Evolutionary conservation across 257 asterid genomes (phyloP).

Genomic region (Solanum habrochaites): DNA sequence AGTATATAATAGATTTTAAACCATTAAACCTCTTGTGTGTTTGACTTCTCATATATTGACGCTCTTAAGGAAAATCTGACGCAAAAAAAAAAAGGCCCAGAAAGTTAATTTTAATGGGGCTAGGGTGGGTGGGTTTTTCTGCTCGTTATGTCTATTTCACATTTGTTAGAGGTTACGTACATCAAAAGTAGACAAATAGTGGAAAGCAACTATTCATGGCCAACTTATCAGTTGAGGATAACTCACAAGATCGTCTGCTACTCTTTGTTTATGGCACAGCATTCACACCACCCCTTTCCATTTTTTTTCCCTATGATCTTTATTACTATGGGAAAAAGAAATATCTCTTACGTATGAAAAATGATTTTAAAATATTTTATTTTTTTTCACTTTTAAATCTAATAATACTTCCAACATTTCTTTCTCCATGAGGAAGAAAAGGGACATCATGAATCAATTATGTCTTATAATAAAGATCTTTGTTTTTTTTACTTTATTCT

Average conservation of each 20-base stretch:
- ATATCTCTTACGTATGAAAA: background rate
- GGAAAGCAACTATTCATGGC: background rate
- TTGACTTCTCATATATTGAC: too few species aligned
- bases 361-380: too few species aligned
- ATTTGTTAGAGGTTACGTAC: background rate
- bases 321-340: background rate
- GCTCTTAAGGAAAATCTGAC: accelerated
- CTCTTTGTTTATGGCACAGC: background rate
- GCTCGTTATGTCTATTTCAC: background rate
- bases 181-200: background rate
- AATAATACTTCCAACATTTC: background rate
- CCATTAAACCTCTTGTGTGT: too few species aligned
- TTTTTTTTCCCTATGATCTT: background rate
- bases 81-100: accelerated
- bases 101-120: background rate
- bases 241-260: background rate
- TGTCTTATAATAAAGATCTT: too few species aligned
- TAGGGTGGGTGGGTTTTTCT: background rate
- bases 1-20: too few species aligned
- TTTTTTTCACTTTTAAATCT: background rate
- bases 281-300: background rate
- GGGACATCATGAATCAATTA: too few species aligned
- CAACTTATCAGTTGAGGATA: background rate
- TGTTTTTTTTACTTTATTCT: too few species aligned
- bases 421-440: too few species aligned